phyloP scores from a whole-genome alignment of 129 eudicot species.

The Pulicaria dysenterica region DNA sequence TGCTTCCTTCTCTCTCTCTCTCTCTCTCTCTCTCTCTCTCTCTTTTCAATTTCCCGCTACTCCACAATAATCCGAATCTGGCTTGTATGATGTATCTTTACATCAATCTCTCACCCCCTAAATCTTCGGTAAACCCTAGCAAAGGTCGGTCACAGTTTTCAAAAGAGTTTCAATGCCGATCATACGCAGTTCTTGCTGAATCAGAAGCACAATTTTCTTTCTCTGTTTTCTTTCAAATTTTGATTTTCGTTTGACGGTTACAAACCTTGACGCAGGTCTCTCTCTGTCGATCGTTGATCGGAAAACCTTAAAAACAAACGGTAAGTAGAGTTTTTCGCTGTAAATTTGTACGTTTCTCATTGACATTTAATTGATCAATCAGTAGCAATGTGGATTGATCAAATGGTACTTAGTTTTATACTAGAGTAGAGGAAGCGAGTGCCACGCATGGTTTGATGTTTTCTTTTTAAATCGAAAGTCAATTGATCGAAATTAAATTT shows the following conservation, averaged over 20 bases:
- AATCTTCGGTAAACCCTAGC: constrained; percentile 23
- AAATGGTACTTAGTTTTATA: too few species aligned
- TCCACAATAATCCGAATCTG: constrained; percentile 22
- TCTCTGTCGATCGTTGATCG: background rate
- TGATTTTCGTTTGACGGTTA: constrained; percentile 12
- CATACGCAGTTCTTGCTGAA: background rate
- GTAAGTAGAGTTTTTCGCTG: background rate
- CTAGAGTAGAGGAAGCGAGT: background rate
- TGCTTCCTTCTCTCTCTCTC: background rate
- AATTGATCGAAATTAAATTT: too few species aligned
- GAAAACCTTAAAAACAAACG: background rate
- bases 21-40: background rate
- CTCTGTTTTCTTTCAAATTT: background rate
- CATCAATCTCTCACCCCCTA: constrained; percentile 9
- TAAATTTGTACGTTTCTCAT: background rate
- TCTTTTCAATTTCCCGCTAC: constrained; percentile 22
- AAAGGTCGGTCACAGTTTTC: constrained; percentile 20
- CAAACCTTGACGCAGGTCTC: constrained; percentile 12
- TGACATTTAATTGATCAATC: background rate
- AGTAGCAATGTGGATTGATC: background rate
- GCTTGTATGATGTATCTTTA: background rate
- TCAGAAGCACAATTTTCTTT: background rate
- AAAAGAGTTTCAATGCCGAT: constrained; percentile 8
- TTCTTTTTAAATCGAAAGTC: background rate
- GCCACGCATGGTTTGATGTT: background rate